Evolutionary conservation across 2,329 filamentous ascomycete genomes (phyloP).

Genomic region (Colletotrichum sp.): DNA sequence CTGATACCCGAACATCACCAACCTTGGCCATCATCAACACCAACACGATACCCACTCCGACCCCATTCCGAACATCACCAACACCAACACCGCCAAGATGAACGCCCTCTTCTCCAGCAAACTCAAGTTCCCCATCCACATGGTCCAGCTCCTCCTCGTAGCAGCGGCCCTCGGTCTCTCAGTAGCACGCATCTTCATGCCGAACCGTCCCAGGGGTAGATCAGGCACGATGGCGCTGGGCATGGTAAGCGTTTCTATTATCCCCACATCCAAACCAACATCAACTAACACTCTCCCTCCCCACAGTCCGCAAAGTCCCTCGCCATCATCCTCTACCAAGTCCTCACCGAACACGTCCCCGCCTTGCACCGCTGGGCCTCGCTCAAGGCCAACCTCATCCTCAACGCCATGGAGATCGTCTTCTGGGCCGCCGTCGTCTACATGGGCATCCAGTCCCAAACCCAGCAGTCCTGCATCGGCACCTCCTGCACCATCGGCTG

Average conservation of each 20-base stretch:
- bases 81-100: background rate
- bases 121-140: constrained; percentile 17
- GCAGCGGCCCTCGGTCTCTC: constrained; percentile 1
- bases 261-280: background rate
- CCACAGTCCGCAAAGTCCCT: constrained; percentile 40
- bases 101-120: background rate
- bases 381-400: constrained; percentile 44
- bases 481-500: constrained; percentile 15
- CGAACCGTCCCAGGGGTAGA: background rate
- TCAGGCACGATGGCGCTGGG: constrained; percentile 11
- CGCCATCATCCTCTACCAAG: constrained; percentile 43
- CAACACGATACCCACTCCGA: background rate
- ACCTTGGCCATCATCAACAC: background rate
- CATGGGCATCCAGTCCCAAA: constrained; percentile 19
- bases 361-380: constrained; percentile 39
- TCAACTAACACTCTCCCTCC: background rate
- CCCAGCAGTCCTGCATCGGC: constrained; percentile 1
- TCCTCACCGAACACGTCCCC: constrained; percentile 39
- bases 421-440: constrained; percentile 42
- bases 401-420: constrained; percentile 45
- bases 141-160: constrained; percentile 9
- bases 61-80: background rate
- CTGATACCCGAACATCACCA: background rate
- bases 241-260: constrained; percentile 2
- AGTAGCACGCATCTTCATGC: constrained; percentile 9